A percentile compares a stretch with the other conserved stretches of the same genome.
Evolutionary conservation across 2,329 filamentous ascomycete genomes (phyloP).

Genomic region (Microcyclospora pomicola): DNA sequence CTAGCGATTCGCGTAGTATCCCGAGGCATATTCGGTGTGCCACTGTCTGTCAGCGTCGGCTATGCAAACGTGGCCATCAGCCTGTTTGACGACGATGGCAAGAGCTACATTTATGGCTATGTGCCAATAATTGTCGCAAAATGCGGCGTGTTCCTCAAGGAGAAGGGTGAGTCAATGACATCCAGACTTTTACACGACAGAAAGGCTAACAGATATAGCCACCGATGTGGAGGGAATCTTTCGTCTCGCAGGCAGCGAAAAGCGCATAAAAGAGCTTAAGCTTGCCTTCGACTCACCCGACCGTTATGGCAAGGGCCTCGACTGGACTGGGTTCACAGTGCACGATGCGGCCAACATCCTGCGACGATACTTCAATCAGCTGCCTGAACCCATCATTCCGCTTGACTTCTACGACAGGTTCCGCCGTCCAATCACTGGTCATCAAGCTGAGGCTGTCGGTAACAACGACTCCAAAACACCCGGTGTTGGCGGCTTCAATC

Average conservation of each 20-base stretch:
- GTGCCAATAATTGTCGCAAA: slow-evolving; percentile 97
- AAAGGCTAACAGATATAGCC: slow-evolving; percentile 41
- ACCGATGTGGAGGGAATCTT: slow-evolving; percentile 95
- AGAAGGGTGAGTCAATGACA: slow-evolving; percentile 59
- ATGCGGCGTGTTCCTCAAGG: slow-evolving; percentile 92
- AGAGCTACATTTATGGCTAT: slow-evolving; percentile 97
- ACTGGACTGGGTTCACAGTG: slow-evolving; percentile 96
- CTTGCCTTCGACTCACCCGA: slow-evolving; percentile 86
- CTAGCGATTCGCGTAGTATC: slow-evolving; percentile 19
- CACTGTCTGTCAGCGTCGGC: slow-evolving; percentile 82
- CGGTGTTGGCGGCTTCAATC: slow-evolving; percentile 59
- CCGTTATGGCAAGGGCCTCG: slow-evolving; percentile 87
- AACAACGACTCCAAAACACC: slow-evolving; percentile 51
- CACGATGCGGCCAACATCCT: slow-evolving; percentile 97
- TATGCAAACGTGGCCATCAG: slow-evolving; percentile 98
- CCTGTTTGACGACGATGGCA: slow-evolving; percentile 76
- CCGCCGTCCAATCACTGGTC: slow-evolving; percentile 60
- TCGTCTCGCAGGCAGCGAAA: slow-evolving; percentile 86
- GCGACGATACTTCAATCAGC: slow-evolving; percentile 84
- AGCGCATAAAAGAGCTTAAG: slow-evolving; percentile 94
- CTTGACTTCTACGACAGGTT: slow-evolving; percentile 87
- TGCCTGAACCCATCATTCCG: slow-evolving; percentile 93
- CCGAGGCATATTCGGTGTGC: slow-evolving; percentile 85
- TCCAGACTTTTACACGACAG: slow-evolving; percentile 15
- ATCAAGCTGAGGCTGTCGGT: slow-evolving; percentile 57